phyloP scores from a whole-genome alignment of 805 yeast species.

The Candida maesae region DNA sequence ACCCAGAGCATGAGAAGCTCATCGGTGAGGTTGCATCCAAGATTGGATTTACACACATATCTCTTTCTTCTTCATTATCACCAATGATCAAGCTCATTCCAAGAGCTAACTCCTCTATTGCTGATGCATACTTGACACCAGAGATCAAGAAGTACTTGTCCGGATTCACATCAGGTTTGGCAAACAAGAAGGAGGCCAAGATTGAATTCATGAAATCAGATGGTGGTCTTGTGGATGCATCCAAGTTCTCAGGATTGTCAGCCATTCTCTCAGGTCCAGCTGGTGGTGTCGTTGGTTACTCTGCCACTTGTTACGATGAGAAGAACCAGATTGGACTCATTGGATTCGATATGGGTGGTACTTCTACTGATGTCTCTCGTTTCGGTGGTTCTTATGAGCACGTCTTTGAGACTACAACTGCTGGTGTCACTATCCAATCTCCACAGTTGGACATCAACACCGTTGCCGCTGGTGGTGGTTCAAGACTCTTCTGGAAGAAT shows the following conservation, averaged over 20 bases:
- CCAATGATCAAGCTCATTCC: constrained; percentile 79
- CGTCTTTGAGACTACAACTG: constrained; percentile 32
- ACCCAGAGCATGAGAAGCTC: constrained; percentile 59
- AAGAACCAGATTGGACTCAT: constrained; percentile 57
- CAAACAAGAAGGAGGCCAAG: constrained; percentile 38
- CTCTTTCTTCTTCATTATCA: constrained; percentile 62
- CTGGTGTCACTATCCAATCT: constrained; percentile 38
- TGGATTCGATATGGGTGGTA: constrained; percentile 64
- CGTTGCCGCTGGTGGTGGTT: constrained; percentile 38
- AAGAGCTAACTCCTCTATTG: constrained; percentile 73
- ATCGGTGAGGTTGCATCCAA: constrained; percentile 58
- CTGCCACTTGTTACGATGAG: constrained; percentile 69
- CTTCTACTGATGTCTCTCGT: constrained; percentile 38
- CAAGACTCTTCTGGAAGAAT: constrained; percentile 31
- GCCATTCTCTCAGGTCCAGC: constrained; percentile 97
- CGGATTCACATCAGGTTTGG: constrained; percentile 60
- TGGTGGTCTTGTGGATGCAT: constrained; percentile 88
- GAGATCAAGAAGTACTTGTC: constrained; percentile 62
- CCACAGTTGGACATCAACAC: constrained; percentile 38
- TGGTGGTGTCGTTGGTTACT: constrained; percentile 95
- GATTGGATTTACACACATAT: constrained; percentile 65
- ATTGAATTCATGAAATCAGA: constrained; percentile 94
- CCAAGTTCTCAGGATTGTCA: constrained; percentile 76
- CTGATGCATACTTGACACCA: constrained; percentile 83
- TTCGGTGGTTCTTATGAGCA: constrained; percentile 29